phyloP scores from a whole-genome alignment of 169 alveolate genomes.

The Neospora caninum region DNA sequence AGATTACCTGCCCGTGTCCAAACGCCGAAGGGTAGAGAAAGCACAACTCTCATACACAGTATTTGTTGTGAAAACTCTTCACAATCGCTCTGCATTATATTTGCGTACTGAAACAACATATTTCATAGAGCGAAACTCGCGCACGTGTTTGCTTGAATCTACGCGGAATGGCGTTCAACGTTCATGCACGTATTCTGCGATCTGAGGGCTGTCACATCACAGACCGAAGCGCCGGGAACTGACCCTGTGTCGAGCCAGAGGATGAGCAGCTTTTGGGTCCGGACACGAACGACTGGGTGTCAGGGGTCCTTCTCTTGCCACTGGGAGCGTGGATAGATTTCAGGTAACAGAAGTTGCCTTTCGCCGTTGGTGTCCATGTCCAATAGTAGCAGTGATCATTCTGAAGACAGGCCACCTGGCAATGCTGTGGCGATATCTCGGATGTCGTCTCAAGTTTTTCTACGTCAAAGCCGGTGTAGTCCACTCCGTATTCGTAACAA shows the following conservation, averaged over 20 bases:
- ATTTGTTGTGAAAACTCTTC: too few relatives aligned
- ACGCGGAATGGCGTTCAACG: too few relatives aligned
- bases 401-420: not conserved
- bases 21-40: not conserved
- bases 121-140: too few relatives aligned
- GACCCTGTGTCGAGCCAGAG: not conserved
- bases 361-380: conserved; percentile 11
- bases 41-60: not conserved
- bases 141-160: too few relatives aligned
- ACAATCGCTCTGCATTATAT: too few relatives aligned
- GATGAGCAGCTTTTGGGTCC: not conserved
- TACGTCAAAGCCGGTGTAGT: conserved; percentile 24
- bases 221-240: not conserved
- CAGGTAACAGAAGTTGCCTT: not conserved
- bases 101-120: too few relatives aligned
- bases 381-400: not conserved
- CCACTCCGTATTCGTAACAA: conserved; percentile 21
- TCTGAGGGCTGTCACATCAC: too few relatives aligned
- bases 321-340: not conserved
- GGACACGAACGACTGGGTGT: not conserved
- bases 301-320: not conserved
- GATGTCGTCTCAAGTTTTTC: conserved; percentile 2
- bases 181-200: too few relatives aligned
- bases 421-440: not conserved
- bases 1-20: not conserved